These are phyloP conservation scores for Mortierella sp. DNA, from an alignment of 371 early-diverging fungal species.

Conservation along the genomic window DNA sequence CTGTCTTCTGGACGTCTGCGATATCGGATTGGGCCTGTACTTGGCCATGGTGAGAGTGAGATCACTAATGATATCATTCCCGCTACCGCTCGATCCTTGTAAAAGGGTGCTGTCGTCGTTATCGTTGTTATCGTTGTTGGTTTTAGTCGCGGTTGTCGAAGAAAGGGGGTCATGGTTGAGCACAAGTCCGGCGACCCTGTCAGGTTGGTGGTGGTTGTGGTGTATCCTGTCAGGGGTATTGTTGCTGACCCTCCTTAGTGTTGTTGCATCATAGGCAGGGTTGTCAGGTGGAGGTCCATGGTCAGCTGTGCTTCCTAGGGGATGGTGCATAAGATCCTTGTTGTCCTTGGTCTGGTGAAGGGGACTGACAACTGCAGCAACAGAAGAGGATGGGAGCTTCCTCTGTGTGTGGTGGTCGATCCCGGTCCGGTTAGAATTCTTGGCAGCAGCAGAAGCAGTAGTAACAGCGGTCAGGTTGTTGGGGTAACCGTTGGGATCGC, in stretches of 20 bases:
- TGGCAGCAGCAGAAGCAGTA: neutral
- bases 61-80: neutral
- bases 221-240: slow-evolving; percentile 4
- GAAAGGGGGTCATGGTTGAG: slow-evolving; percentile 3
- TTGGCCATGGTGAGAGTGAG: neutral
- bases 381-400: slow-evolving; percentile 3
- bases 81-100: neutral
- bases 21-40: neutral
- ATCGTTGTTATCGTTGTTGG: neutral
- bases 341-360: slow-evolving; percentile 1
- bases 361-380: neutral
- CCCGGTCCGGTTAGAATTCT: neutral
- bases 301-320: slow-evolving; percentile 23
- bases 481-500: neutral
- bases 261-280: neutral
- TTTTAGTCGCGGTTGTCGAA: neutral
- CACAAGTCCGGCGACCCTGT: slow-evolving; percentile 2
- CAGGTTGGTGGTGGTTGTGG: neutral
- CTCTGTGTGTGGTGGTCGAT: neutral
- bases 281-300: slow-evolving; percentile 9
- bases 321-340: slow-evolving; percentile 18
- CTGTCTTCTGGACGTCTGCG: neutral
- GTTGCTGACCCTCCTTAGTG: slow-evolving; percentile 7
- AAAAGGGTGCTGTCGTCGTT: neutral
- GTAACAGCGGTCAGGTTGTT: neutral